Base-by-base conservation (phyloP, 495 filamentous ascomycete genomes). In the Chaetomidium leptoderma region DNA sequence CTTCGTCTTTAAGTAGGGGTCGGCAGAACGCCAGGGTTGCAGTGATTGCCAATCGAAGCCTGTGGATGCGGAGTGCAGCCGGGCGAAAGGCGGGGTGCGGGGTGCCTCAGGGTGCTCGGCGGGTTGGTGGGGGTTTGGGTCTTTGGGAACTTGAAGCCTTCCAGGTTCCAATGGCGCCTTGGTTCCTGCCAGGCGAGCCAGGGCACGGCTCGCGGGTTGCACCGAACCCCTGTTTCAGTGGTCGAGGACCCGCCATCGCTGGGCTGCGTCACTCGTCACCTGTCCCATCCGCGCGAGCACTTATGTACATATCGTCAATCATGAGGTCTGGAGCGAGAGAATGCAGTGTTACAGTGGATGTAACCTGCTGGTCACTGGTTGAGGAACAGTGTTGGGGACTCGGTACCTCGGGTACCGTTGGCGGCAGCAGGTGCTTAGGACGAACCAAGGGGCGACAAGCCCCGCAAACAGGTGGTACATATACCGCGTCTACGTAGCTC, bases 1-100 rank as follows among this genome's bases (percentile, higher is more conserved):
- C 54, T 19, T 21, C 14, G 54, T 36, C 21, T 16, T 57, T 57
- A 48, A 36, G 29, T 44, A 58, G 14, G 29, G 40, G 37, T 30
- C 55, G 46, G 46, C 27, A 29, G 26, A 43, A 14, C 19, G 19
- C 40, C 49, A 46, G 40, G 57, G 57, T 59, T 53, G 57, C 57
- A 59, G 14, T 6, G 57, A 16, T 30, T 24, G 47, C 3, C 32
- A 36, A 44, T 53, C 17, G 40, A 59, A 53, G 49, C 10, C 29
- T 17, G 16, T 52, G 47, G 56, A 47, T 40, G 57, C 57, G 57
- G 57, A 59, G 49, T 46, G 48, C 39, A 53, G 47, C 35, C 29
- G 26, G 39, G 30, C 14, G 10, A 47, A 59, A 59, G 47, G 57
- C 57, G 57, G 49, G 57, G 57, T 57, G n/a, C n/a, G n/a, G n/a